Evolutionary conservation across 1,139 yeast genomes (phyloP), one percentile per base, ranked within the genome.

Genomic region (Magnusiomyces tetraspermus): DNA sequence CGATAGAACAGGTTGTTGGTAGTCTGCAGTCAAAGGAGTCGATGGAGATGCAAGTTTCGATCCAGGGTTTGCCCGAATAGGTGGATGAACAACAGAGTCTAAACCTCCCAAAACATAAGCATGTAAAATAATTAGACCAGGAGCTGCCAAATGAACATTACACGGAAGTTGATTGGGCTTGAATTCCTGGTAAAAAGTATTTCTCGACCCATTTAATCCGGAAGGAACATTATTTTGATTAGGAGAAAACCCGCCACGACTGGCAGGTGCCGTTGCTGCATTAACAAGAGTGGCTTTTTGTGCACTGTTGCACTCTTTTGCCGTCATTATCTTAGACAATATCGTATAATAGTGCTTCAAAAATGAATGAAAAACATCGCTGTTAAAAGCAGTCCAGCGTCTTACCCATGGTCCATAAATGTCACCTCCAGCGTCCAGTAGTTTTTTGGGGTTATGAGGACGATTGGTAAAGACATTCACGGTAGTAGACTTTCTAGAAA

Each of bases 331-430:
- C 21, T 56, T 54, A 22, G 71, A 61, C 19, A 67, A 53, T 52
- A 68, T 54, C 68, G 65, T 51, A 55, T 71, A 68, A 62, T 83
- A 84, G 65, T 87, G 95, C 62, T 87, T 81, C 54, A 85, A 70
- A 61, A 87, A 87, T 1, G 94, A 82, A 58, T 78, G 77, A 66
- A 87, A 85, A 1, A 86, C 74, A 56, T 76, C 77, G 38, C 78
- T 68, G 57, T 75, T 75, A 42, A 73, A 67, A 4, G 71, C 66
- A 60, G 82, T 69, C 89, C 87, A 76, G 71, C 86, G 60, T 21
- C 79, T 71, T 1, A 80, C 82, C 95, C 95, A 85, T 15, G 76
- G 68, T 0, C 87, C 89, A 55, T 73, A 76, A 2, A 87, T 80
- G 55, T 80, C 84, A 19, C 42, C 42, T 3, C 42, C 42, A 5